A percentile compares a stretch with the other conserved stretches of the same genome.
These are phyloP conservation scores for Colletotrichum chlorophyti DNA, from an alignment of 2,329 filamentous ascomycete genomes.

Conservation along the genomic window DNA sequence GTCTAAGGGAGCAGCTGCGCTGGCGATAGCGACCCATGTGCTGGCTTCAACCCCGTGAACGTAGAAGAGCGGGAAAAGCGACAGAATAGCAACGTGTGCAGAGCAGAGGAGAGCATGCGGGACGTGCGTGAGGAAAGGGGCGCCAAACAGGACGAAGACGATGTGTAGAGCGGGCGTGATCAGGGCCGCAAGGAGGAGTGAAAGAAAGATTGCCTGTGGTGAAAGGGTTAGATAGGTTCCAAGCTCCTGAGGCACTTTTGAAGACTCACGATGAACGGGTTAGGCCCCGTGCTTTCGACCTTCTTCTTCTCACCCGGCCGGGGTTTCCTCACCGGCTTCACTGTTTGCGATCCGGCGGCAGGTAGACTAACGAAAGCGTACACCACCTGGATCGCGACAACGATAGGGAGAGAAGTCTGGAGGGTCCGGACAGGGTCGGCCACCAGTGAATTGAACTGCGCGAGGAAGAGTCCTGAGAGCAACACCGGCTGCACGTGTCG, in stretches of 20 bases:
- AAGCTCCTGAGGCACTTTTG: too few species aligned
- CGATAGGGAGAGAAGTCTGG: constrained; percentile 63
- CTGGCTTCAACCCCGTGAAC: constrained; percentile 77
- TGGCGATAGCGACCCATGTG: constrained; percentile 75
- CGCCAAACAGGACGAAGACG: constrained; percentile 85
- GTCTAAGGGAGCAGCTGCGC: constrained; percentile 76
- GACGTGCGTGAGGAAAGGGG: constrained; percentile 83
- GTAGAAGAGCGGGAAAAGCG: constrained; percentile 83
- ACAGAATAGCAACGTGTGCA: constrained; percentile 81
- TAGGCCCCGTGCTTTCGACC: constrained; percentile 49
- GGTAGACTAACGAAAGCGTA: constrained; percentile 72
- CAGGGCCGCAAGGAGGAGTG: constrained; percentile 68
- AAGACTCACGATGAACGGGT: constrained; percentile 55
- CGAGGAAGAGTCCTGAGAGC: constrained; percentile 68
- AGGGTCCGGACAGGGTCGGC: constrained; percentile 72
- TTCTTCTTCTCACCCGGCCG: constrained; percentile 64
- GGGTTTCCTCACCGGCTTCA: constrained; percentile 53
- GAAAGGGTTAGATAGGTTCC: background rate
- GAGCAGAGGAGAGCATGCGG: constrained; percentile 81
- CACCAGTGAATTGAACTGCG: constrained; percentile 72
- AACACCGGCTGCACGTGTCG: constrained; percentile 73
- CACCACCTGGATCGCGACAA: constrained; percentile 68
- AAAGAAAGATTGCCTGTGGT: constrained; percentile 51
- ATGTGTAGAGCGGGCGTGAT: constrained; percentile 69
- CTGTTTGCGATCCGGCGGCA: constrained; percentile 56